Conservation (phyloP, 768 basidiomycete genomes). For the Plicaturopsis crispa region DNA sequence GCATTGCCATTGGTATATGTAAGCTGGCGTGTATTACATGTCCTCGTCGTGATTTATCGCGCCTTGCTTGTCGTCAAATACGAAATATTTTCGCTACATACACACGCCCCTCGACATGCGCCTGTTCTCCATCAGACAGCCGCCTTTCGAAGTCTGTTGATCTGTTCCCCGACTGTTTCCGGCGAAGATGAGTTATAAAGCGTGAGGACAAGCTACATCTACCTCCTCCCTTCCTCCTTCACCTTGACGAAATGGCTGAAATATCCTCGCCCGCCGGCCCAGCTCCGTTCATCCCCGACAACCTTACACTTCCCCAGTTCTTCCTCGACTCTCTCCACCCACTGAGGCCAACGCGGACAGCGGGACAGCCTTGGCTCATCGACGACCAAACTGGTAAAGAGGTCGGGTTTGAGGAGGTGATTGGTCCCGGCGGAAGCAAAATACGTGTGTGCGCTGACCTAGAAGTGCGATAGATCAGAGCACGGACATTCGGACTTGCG, state of each 20-base stretch:
- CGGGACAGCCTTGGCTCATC: conserved; percentile 46
- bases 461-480: conserved; percentile 22
- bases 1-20: too few species aligned
- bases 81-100: too few species aligned
- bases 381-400: conserved; percentile 44
- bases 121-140: too few species aligned
- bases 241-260: background rate
- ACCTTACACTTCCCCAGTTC: conserved; percentile 62
- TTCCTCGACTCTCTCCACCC: conserved; percentile 40
- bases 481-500: conserved; percentile 43
- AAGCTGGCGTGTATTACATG: too few species aligned
- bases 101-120: too few species aligned
- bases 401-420: conserved; percentile 41
- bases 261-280: background rate
- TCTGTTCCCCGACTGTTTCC: too few species aligned
- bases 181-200: too few species aligned
- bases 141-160: too few species aligned
- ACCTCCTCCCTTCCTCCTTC: too few species aligned
- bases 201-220: too few species aligned
- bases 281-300: conserved; percentile 41
- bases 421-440: background rate
- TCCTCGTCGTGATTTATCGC: too few species aligned
- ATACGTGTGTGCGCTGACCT: conserved; percentile 5
- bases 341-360: conserved; percentile 36
- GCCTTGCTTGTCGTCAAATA: too few species aligned